Evolutionary conservation across 2,329 filamentous ascomycete species (phyloP).

Genomic region (Aureobasidium zeae): DNA sequence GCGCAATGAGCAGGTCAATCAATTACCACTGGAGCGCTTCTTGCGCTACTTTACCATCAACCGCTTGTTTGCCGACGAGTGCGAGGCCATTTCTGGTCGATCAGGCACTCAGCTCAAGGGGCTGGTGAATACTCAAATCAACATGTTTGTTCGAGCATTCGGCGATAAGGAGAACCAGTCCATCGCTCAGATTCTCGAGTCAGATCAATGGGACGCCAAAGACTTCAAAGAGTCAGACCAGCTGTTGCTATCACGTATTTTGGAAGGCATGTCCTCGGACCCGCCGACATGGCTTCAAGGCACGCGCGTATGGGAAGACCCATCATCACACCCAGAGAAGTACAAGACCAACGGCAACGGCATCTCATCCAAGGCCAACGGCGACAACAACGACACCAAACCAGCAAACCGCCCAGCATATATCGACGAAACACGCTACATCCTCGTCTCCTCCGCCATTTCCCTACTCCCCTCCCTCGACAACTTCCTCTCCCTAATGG

Average conservation of each 20-base stretch:
- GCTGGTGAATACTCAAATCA: conserved; percentile 72
- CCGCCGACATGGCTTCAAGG: conserved; percentile 56
- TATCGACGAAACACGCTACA: conserved; percentile 76
- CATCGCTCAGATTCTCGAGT: conserved; percentile 67
- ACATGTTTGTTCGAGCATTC: conserved; percentile 64
- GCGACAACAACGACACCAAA: conserved; percentile 19
- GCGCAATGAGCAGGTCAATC: conserved; percentile 61
- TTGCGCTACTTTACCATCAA: conserved; percentile 76
- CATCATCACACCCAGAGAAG: conserved; percentile 22
- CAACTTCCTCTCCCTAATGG: conserved; percentile 71
- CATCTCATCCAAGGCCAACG: conserved; percentile 23
- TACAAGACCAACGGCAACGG: conserved; percentile 28
- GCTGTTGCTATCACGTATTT: conserved; percentile 52
- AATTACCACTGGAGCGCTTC: conserved; percentile 60
- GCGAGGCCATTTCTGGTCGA: conserved; percentile 72
- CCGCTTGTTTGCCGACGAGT: conserved; percentile 74
- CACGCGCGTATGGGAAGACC: conserved; percentile 42
- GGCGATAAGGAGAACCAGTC: conserved; percentile 65
- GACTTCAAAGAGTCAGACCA: conserved; percentile 60
- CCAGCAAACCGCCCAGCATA: conserved; percentile 43
- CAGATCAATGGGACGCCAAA: conserved; percentile 68
- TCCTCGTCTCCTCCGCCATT: conserved; percentile 75
- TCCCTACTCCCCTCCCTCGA: conserved; percentile 73
- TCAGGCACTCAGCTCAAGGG: conserved; percentile 68
- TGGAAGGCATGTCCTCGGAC: conserved; percentile 63